Base-by-base conservation (phyloP, 202 grass and related monocot species). In the Digitaria exilis region DNA sequence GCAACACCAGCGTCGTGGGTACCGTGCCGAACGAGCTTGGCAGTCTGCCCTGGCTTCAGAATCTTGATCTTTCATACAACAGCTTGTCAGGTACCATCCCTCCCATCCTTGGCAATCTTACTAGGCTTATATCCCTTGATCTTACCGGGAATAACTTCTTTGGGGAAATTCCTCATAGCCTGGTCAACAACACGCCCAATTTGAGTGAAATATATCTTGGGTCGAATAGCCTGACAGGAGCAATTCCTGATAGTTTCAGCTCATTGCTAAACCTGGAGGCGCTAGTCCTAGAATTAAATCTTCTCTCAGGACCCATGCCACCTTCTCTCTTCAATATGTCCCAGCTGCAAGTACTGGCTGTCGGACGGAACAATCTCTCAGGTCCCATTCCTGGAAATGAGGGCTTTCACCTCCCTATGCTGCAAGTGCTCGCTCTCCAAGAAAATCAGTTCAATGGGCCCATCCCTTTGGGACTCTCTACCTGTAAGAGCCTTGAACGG, bases 61-160 rank as follows among this genome's bases (percentile, higher is more conserved):
- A 8, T 24, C 80, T 91, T 37, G 19, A 9, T 34, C 75, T 91
- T 31, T 19, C 11, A 12, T 0, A 31, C 57, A 94, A 94, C 83
- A 43, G 28, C 19, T n/a, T 94, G 32, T 80, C 91, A 63, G 88
- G 88, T 73, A 71, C 32, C 54, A 76, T 87, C 84, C 88, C 91
- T 22, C 30, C 6, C 18, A 41, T 44, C 51, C 80, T 94, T 65
- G 84, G 84, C 57, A 91, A 91, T 60, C 78, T 84, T 66, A 84
- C 80, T 0, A 63, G 15, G 74, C 85, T 94, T 0, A 8, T 69
- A 32, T 21, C 37, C 30, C 86, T 94, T 58, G 1, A 62, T 64
- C 79, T 94, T 6, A 4, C 46, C 5, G 3, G 3, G 2, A 94
- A 94, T 58, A 77, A 93, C 25, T 28, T 93, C 60, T 82, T 74